Conservation (phyloP, 2,329 filamentous ascomycete species). For the Elsinoe necatrix region DNA sequence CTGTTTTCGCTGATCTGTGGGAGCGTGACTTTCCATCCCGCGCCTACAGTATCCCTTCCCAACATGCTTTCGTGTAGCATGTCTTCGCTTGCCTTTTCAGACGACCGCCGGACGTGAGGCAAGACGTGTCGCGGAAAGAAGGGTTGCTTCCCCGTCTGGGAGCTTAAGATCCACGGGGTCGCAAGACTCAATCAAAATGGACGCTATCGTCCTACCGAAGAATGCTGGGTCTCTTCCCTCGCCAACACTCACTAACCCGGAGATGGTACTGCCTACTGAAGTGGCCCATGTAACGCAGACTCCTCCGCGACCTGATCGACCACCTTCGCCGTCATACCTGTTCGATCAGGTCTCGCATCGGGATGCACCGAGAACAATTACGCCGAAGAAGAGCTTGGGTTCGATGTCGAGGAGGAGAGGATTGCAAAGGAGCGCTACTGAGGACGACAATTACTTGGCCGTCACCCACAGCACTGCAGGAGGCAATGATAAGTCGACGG, state of each 20-base stretch:
- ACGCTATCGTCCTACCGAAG: not conserved
- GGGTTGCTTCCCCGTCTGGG: not conserved
- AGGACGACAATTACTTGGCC: constrained; percentile 11
- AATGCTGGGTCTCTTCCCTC: constrained; percentile 49
- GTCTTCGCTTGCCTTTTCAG: not conserved
- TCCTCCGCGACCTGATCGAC: constrained; percentile 20
- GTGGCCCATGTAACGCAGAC: constrained; percentile 18
- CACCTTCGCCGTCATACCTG: constrained; percentile 20
- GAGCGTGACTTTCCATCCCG: not conserved
- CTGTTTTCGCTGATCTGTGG: constrained; percentile 1
- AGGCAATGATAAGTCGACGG: not conserved
- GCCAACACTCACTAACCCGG: constrained; percentile 83
- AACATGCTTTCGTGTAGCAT: constrained; percentile 9
- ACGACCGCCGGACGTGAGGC: not conserved
- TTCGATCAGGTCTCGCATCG: not conserved
- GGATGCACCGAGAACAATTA: not conserved
- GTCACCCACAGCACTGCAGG: not conserved
- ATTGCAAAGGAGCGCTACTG: constrained; percentile 1
- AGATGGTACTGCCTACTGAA: constrained; percentile 80
- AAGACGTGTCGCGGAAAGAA: not conserved
- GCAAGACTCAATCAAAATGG: constrained; percentile 6
- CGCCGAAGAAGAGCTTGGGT: constrained; percentile 12
- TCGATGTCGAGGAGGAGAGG: constrained; percentile 9
- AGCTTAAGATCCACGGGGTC: not conserved
- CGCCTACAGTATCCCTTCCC: not conserved